A percentile compares a stretch with the other conserved stretches of the same genome.
Conservation (phyloP, 768 basidiomycete species). For the Trametes maxima region DNA sequence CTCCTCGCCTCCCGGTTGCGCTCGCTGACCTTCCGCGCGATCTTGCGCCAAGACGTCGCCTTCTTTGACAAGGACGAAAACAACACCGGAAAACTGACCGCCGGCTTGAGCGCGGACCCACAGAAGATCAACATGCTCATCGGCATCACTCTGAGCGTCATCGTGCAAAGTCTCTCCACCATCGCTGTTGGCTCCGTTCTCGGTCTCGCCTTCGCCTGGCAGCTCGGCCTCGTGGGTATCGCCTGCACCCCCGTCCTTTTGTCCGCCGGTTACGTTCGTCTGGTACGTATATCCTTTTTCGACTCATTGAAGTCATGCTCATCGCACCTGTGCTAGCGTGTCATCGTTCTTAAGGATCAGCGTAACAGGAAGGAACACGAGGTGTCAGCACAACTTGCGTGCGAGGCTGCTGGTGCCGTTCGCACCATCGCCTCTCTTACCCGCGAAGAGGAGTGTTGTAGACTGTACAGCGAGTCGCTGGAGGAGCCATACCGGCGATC, state of each 20-base stretch:
- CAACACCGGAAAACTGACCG: conserved; percentile 79
- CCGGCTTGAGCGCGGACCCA: conserved; percentile 78
- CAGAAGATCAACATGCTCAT: conserved; percentile 88
- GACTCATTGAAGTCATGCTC: background rate
- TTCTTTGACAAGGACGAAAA: conserved; percentile 91
- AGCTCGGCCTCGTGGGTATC: conserved; percentile 80
- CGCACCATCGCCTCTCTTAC: conserved; percentile 89
- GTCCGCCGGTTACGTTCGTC: conserved; percentile 79
- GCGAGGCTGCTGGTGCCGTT: conserved; percentile 88
- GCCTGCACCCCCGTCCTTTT: conserved; percentile 71
- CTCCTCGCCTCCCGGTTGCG: conserved; percentile 71
- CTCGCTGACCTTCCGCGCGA: conserved; percentile 69
- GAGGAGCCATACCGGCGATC: conserved; percentile 69
- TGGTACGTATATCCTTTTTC: conserved; percentile 45
- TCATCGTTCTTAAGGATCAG: conserved; percentile 88
- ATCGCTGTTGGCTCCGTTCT: conserved; percentile 73
- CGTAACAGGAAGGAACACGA: conserved; percentile 80
- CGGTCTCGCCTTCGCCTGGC: conserved; percentile 77
- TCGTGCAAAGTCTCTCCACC: conserved; percentile 75
- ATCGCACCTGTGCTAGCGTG: conserved; percentile 44
- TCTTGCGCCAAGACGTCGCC: conserved; percentile 86
- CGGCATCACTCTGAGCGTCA: conserved; percentile 84
- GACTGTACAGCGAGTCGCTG: conserved; percentile 66
- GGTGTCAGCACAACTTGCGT: conserved; percentile 84
- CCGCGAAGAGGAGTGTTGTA: conserved; percentile 76